Conservation (phyloP, 2,329 filamentous ascomycete genomes). For the Graphium sp. region DNA sequence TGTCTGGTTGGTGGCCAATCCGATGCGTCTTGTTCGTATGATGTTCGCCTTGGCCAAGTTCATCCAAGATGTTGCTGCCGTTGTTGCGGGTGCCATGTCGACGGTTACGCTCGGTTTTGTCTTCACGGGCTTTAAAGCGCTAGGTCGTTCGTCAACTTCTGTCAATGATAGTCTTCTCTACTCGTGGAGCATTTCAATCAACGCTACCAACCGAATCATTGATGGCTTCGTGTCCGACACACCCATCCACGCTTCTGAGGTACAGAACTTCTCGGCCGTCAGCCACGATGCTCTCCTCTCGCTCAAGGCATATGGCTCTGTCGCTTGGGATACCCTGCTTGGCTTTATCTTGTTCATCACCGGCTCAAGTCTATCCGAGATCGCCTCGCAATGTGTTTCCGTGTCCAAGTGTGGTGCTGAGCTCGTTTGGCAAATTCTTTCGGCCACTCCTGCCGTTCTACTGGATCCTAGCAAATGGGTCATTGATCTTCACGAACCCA, state of each 20-base stretch:
- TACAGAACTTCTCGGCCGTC: constrained; percentile 60
- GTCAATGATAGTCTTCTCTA: constrained; percentile 5
- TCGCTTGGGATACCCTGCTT: not conserved
- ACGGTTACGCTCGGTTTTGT: constrained; percentile 1
- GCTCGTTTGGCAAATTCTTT: not conserved
- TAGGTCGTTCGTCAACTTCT: too few species aligned
- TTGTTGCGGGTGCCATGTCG: constrained; percentile 27
- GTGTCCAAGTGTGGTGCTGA: not conserved
- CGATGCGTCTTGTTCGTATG: constrained; percentile 57
- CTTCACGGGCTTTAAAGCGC: too few species aligned
- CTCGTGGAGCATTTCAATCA: constrained; percentile 23
- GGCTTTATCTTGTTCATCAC: constrained; percentile 3
- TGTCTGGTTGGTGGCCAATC: constrained; percentile 64
- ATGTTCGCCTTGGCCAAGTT: constrained; percentile 62
- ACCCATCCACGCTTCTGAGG: constrained; percentile 39
- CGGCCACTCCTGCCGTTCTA: constrained; percentile 11
- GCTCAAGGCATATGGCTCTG: constrained; percentile 24
- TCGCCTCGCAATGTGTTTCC: not conserved
- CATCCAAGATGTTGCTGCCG: constrained; percentile 58
- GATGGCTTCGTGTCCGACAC: constrained; percentile 32
- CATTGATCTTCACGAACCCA: constrained; percentile 32
- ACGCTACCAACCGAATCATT: constrained; percentile 27
- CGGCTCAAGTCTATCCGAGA: constrained; percentile 1
- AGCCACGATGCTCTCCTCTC: constrained; percentile 53
- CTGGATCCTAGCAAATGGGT: constrained; percentile 38